Evolutionary conservation across 257 asterid species (phyloP).

Genomic region (Verbascum thapsus): DNA sequence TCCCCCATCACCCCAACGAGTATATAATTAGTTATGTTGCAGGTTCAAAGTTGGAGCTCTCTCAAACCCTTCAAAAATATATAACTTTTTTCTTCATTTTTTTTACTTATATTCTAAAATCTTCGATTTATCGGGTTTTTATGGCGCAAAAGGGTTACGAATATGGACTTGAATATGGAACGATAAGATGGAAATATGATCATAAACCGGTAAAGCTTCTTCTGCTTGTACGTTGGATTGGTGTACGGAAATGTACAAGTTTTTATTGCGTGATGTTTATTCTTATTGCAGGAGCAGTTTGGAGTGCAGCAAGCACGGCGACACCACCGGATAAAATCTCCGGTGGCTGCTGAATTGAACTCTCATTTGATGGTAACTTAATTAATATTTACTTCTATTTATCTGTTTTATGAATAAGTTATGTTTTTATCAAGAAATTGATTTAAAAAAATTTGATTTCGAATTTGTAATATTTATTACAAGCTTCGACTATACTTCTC

Average conservation of each 20-base stretch:
- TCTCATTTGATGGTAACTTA: constrained; percentile 25
- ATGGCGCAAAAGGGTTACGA: constrained; percentile 43
- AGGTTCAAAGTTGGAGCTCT: constrained; percentile 66
- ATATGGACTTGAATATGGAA: constrained; percentile 46
- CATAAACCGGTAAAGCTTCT: constrained; percentile 29
- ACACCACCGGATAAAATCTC: constrained; percentile 34
- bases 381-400: neutral
- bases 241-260: constrained; percentile 23
- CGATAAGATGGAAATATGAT: constrained; percentile 6
- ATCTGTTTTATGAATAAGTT: neutral
- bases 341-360: constrained; percentile 12
- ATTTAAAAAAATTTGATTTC: too few relatives aligned
- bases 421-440: too few relatives aligned
- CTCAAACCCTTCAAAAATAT: constrained; percentile 23
- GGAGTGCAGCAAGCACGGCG: constrained; percentile 24
- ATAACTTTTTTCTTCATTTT: constrained; percentile 15
- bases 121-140: constrained; percentile 32
- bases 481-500: too few relatives aligned
- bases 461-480: too few relatives aligned
- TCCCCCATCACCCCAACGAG: constrained; percentile 15
- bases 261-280: constrained; percentile 22
- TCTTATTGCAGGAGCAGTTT: constrained; percentile 31
- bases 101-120: constrained; percentile 34
- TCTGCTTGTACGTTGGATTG: neutral
- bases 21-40: constrained; percentile 55